These are phyloP conservation scores for Leucocoprinus birnbaumii DNA, from an alignment of 768 basidiomycete species.

Conservation along the genomic window DNA sequence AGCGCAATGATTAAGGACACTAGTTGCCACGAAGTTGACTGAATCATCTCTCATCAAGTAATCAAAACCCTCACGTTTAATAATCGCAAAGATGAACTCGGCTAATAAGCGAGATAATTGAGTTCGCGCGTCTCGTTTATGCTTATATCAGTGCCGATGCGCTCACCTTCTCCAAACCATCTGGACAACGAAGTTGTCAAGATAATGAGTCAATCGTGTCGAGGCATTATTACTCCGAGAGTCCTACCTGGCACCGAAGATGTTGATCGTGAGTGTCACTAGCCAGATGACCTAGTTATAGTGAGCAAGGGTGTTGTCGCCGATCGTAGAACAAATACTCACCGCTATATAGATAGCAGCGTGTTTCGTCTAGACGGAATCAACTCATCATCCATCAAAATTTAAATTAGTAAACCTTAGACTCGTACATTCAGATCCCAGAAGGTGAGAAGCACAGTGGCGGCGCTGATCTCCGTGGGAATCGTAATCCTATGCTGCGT, in stretches of 20 bases:
- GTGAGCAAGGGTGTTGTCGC: background rate
- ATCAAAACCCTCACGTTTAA: slow-evolving; percentile 49
- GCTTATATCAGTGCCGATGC: background rate
- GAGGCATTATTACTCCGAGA: background rate
- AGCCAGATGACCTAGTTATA: slow-evolving; percentile 42
- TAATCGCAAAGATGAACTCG: slow-evolving; percentile 64
- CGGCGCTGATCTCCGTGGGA: slow-evolving; percentile 75
- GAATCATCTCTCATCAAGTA: background rate
- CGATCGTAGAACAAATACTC: slow-evolving; percentile 4
- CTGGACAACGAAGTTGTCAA: slow-evolving; percentile 21
- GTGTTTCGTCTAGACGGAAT: slow-evolving; percentile 36
- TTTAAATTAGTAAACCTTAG: slow-evolving; percentile 7
- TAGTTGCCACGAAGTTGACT: slow-evolving; percentile 16
- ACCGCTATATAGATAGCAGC: slow-evolving; percentile 53
- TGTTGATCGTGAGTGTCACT: slow-evolving; percentile 58
- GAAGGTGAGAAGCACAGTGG: slow-evolving; percentile 65
- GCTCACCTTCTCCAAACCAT: slow-evolving; percentile 64
- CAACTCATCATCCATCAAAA: background rate
- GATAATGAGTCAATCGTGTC: background rate
- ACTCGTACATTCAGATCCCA: slow-evolving; percentile 60
- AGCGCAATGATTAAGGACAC: slow-evolving; percentile 61
- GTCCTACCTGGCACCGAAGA: slow-evolving; percentile 63
- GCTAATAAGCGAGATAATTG: slow-evolving; percentile 29
- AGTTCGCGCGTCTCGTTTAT: background rate
- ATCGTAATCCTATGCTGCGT: slow-evolving; percentile 44